These are phyloP conservation scores for Claviceps africana DNA, from an alignment of 2,329 filamentous ascomycete species.

Conservation along the genomic window DNA sequence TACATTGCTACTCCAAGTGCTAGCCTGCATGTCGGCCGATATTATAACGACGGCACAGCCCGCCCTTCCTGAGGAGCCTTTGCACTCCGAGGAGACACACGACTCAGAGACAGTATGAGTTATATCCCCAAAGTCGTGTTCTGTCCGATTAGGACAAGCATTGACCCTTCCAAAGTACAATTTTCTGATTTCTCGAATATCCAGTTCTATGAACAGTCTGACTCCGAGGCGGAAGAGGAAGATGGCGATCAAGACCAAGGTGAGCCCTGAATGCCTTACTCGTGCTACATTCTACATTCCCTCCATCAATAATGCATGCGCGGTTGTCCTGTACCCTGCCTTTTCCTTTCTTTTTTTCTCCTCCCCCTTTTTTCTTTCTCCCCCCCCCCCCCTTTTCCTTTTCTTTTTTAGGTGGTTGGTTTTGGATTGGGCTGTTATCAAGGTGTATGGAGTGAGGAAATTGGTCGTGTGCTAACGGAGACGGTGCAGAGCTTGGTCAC, in stretches of 20 bases:
- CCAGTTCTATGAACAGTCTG: conserved; percentile 24
- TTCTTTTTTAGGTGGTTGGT: too few species aligned
- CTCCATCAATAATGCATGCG: too few species aligned
- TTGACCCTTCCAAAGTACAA: conserved; percentile 25
- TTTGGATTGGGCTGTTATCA: background rate
- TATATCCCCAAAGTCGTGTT: conserved; percentile 21
- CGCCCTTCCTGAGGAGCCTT: conserved; percentile 11
- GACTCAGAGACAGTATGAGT: conserved; percentile 28
- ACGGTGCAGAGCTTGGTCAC: background rate
- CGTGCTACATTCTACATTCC: background rate
- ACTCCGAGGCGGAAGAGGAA: conserved; percentile 26
- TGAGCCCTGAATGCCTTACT: conserved; percentile 2
- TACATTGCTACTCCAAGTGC: background rate
- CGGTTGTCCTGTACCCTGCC: too few species aligned
- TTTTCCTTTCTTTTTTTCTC: too few species aligned
- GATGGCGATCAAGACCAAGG: conserved; percentile 6
- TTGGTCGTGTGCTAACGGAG: background rate
- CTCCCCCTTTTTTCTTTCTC: too few species aligned
- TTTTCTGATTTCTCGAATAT: conserved; percentile 30
- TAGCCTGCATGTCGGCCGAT: conserved; percentile 19
- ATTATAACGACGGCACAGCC: conserved; percentile 18
- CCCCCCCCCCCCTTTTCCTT: too few species aligned
- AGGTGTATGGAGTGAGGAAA: background rate
- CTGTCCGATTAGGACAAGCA: conserved; percentile 25
- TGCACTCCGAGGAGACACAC: conserved; percentile 13